Percentiles rank a stretch among this genome's conserved stretches.
These are phyloP conservation scores for Paraphaeosphaeria minitans DNA, from an alignment of 2,329 filamentous ascomycete genomes.

Conservation along the genomic window DNA sequence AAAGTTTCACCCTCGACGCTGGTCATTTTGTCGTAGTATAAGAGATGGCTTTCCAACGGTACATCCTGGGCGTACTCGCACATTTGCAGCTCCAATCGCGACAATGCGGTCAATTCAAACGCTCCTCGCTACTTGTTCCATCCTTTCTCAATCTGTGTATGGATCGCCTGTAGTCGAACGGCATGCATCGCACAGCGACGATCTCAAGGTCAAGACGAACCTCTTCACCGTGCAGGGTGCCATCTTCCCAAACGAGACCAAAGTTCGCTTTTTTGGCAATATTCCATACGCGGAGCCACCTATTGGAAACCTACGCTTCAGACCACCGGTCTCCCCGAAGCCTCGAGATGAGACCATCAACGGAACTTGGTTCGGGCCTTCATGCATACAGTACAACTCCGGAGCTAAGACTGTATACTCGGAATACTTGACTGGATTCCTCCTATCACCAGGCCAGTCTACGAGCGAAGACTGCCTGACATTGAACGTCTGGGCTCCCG, in stretches of 20 bases:
- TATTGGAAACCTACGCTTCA: conserved; percentile 19
- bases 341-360: conserved; percentile 21
- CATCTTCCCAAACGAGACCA: conserved; percentile 24
- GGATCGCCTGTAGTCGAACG: background rate
- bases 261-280: conserved; percentile 27
- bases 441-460: conserved; percentile 24
- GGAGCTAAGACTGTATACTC: conserved; percentile 27
- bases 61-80: background rate
- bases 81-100: background rate
- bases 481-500: conserved; percentile 35
- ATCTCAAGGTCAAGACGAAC: conserved; percentile 24
- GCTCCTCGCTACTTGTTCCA: background rate
- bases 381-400: conserved; percentile 27
- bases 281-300: conserved; percentile 29
- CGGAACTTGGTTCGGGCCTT: conserved; percentile 26
- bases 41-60: background rate
- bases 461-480: conserved; percentile 35
- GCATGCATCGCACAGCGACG: conserved; percentile 1
- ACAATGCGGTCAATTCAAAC: background rate
- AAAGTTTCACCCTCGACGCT: background rate
- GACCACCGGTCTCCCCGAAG: conserved; percentile 23
- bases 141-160: background rate
- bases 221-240: conserved; percentile 24
- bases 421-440: conserved; percentile 27
- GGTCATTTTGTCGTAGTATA: background rate